phyloP scores from a whole-genome alignment of 2,329 filamentous ascomycete species.

The Monilinia aucupariae region DNA sequence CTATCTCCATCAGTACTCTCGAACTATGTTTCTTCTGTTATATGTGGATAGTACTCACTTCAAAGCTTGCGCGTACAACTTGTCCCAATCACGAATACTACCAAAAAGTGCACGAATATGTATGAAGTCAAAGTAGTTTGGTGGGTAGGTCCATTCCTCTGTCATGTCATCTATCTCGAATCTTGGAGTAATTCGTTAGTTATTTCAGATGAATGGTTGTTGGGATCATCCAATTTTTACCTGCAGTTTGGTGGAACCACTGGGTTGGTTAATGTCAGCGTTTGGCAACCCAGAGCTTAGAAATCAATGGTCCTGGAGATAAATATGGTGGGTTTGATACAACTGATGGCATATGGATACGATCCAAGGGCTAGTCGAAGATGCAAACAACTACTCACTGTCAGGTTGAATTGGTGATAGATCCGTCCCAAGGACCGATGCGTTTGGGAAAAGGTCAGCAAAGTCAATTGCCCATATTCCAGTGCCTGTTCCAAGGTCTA shows the following conservation, averaged over 20 bases:
- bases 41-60: constrained; percentile 35
- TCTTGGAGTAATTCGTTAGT: constrained; percentile 29
- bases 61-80: constrained; percentile 47
- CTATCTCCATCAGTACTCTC: constrained; percentile 19
- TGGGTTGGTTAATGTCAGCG: constrained; percentile 23
- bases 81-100: constrained; percentile 50
- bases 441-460: constrained; percentile 33
- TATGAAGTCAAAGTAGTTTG: constrained; percentile 53
- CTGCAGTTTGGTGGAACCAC: constrained; percentile 51
- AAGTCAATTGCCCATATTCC: constrained; percentile 43
- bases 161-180: constrained; percentile 61
- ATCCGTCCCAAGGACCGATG: constrained; percentile 34
- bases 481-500: constrained; percentile 38
- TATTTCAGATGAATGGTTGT: background rate
- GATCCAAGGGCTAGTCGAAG: background rate
- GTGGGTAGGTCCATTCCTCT: constrained; percentile 38
- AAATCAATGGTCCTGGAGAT: background rate
- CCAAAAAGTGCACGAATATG: constrained; percentile 55
- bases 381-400: constrained; percentile 21
- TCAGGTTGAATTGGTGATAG: constrained; percentile 37
- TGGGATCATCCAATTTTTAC: background rate
- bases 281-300: background rate
- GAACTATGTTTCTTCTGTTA: background rate
- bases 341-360: background rate
- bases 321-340: background rate